These are phyloP conservation scores for Lactarius trivialis DNA, from an alignment of 768 basidiomycete genomes.

Conservation along the genomic window DNA sequence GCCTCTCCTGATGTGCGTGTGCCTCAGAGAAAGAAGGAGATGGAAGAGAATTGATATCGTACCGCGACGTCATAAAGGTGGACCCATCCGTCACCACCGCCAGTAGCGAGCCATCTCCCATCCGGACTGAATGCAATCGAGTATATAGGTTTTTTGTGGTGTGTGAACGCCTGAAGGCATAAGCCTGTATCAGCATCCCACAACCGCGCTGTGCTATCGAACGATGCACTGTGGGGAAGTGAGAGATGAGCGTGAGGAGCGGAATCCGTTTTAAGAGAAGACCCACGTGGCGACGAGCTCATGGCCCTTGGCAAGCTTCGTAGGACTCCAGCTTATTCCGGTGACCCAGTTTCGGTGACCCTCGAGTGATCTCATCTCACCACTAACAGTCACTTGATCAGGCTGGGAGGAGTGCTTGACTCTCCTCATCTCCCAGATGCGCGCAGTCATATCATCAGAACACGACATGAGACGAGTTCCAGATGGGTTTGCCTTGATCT, in stretches of 20 bases:
- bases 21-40: background rate
- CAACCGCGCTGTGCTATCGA: constrained; percentile 71
- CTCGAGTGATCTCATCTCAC: constrained; percentile 38
- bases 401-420: constrained; percentile 30
- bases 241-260: background rate
- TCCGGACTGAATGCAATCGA: constrained; percentile 70
- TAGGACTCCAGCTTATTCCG: constrained; percentile 64
- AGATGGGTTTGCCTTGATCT: constrained; percentile 62
- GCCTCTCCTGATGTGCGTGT: background rate
- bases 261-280: constrained; percentile 7
- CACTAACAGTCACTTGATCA: constrained; percentile 21
- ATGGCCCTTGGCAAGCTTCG: constrained; percentile 40
- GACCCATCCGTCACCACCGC: constrained; percentile 72
- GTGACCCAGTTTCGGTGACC: constrained; percentile 66
- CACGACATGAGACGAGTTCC: constrained; percentile 68
- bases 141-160: constrained; percentile 69
- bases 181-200: constrained; percentile 79
- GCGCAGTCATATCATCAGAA: constrained; percentile 74
- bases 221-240: constrained; percentile 54
- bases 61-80: constrained; percentile 67
- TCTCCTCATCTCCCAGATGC: constrained; percentile 64
- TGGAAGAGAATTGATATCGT: constrained; percentile 24
- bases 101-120: constrained; percentile 66
- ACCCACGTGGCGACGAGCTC: constrained; percentile 68
- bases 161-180: constrained; percentile 63